These are phyloP conservation scores for Blumeriella jaapii DNA, from an alignment of 2,329 filamentous ascomycete genomes.

Conservation along the genomic window DNA sequence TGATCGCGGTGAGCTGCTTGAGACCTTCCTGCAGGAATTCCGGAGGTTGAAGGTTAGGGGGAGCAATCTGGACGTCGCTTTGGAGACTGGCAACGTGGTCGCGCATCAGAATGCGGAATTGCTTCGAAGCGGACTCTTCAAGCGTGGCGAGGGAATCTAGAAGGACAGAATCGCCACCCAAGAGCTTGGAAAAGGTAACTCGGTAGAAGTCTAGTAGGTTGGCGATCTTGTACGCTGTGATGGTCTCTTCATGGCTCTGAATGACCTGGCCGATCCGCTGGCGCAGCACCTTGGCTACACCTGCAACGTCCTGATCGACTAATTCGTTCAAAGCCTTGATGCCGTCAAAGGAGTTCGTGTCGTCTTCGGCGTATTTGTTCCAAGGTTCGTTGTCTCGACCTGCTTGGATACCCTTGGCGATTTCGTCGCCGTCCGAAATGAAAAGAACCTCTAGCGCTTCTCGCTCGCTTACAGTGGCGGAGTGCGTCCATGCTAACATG, in stretches of 20 bases:
- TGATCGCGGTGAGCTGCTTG: conserved; percentile 63
- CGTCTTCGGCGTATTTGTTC: conserved; percentile 48
- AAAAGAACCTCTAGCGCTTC: conserved; percentile 89
- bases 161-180: conserved; percentile 58
- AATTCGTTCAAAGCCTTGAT: conserved; percentile 72
- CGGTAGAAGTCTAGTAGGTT: conserved; percentile 86
- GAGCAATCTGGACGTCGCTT: conserved; percentile 55
- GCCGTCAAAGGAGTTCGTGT: conserved; percentile 58
- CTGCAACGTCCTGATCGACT: conserved; percentile 73
- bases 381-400: conserved; percentile 77
- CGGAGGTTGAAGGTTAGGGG: conserved; percentile 65
- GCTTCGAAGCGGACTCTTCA: conserved; percentile 65
- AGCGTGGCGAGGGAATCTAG: conserved; percentile 57
- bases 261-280: conserved; percentile 87
- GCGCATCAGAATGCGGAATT: conserved; percentile 71
- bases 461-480: conserved; percentile 82
- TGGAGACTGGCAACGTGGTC: conserved; percentile 71
- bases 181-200: conserved; percentile 68
- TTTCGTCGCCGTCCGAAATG: conserved; percentile 78
- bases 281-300: conserved; percentile 71
- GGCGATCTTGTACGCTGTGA: conserved; percentile 78
- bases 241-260: conserved; percentile 82
- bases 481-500: conserved; percentile 96
- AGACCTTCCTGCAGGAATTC: conserved; percentile 73
- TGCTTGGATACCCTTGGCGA: conserved; percentile 69